Percentiles rank a stretch among this genome's conserved stretches.
Conservation (phyloP, 2,329 filamentous ascomycete genomes). For the Xylaria digitata region DNA sequence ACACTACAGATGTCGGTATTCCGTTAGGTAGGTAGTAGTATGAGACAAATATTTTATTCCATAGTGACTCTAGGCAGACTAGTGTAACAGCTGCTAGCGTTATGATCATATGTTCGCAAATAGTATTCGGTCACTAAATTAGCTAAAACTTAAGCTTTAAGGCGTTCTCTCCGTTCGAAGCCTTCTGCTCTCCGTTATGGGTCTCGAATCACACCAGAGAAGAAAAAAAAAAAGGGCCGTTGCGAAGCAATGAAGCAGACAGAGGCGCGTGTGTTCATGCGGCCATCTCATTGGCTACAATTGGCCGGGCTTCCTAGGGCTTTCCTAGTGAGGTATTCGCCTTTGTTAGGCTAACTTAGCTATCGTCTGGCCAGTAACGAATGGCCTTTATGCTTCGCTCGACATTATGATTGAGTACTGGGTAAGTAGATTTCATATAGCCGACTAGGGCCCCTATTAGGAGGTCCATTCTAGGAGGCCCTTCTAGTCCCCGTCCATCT, state of each 20-base stretch:
- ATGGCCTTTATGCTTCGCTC: too few relatives aligned
- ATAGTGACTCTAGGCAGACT: neutral
- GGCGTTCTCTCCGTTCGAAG: conserved; percentile 13
- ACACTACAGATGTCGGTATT: neutral
- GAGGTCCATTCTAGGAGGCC: too few relatives aligned
- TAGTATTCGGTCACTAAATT: conserved; percentile 26
- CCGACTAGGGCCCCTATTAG: too few relatives aligned
- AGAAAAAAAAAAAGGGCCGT: conserved; percentile 1
- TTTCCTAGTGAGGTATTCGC: conserved; percentile 11
- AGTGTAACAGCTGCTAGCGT: neutral
- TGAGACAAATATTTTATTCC: neutral
- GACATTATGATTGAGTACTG: too few relatives aligned
- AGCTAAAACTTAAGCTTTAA: conserved; percentile 1
- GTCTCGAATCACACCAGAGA: neutral
- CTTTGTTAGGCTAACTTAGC: neutral
- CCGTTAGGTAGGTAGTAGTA: conserved; percentile 8
- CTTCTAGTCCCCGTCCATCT: too few relatives aligned
- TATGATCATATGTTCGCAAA: neutral
- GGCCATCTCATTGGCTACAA: conserved; percentile 21
- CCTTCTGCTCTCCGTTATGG: conserved; percentile 10
- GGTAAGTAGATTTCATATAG: too few relatives aligned
- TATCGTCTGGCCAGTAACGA: too few relatives aligned
- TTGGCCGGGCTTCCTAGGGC: neutral
- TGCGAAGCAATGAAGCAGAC: conserved; percentile 1
- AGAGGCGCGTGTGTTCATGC: conserved; percentile 26